Evolutionary conservation across 306 rosid genomes (phyloP), one percentile per base, ranked within the genome.

Genomic region (Pterocarpus macrocarpus): DNA sequence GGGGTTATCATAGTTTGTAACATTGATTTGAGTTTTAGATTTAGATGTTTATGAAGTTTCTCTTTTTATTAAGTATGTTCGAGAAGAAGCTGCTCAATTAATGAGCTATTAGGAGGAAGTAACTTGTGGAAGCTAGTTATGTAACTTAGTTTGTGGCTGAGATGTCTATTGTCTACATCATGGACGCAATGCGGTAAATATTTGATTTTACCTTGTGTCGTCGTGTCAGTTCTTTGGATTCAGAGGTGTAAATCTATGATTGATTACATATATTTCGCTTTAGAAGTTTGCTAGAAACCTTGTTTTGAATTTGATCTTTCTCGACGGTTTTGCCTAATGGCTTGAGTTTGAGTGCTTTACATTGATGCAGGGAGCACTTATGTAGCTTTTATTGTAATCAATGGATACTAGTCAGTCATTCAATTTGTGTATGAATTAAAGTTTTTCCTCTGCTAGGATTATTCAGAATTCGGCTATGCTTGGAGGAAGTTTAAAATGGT

Each of bases 1-100:
- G 71, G 73, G 69, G n/a, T 61, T 66, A 2, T 73, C 17, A 64
- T 77, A 12, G 74, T 76, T 52, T 86, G 88, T 75, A 75, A 67
- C 56, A 69, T 36, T 50, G 33, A 43, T 76, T 61, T 75, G 49
- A 12, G 7, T 56, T 44, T 72, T 43, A 62, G 82, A 47, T 71
- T 85, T 74, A 58, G 62, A 9, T 55, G 17, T 39, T n/a, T 53
- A 14, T 65, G 44, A 16, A 30, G n/a, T 28, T 45, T 55, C 22
- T 17, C 13, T 35, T 63, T 52, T 17, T 38, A 3, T 41, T 36
- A 38, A 10, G 45, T 53, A 17, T 55, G 49, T 76, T 14, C 15
- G 14, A 69, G 76, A 52, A 36, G 74, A 74, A 53, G 55, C 61
- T 59, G 50, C 76, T 76, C 57, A 55, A 56, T 36, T 5, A 13